These are phyloP conservation scores for Lactarius trivialis DNA, from an alignment of 768 basidiomycete genomes.

Conservation along the genomic window DNA sequence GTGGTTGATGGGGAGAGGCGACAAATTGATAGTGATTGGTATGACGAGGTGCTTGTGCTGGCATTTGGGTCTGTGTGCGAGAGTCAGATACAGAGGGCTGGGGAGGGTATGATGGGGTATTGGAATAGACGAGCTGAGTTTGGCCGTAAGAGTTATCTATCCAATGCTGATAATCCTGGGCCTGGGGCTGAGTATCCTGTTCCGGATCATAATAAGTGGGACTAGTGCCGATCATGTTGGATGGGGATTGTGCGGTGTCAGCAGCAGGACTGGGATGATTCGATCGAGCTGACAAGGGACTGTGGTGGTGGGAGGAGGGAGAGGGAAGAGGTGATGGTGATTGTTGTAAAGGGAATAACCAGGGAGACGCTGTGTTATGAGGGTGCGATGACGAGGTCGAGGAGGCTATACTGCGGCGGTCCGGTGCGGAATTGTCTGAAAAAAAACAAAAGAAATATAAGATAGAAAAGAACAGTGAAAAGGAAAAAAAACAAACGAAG, in stretches of 20 bases:
- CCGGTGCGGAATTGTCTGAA: neutral
- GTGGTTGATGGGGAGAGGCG: neutral
- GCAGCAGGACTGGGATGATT: neutral
- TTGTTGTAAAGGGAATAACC: conserved; percentile 2
- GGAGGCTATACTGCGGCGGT: conserved; percentile 8
- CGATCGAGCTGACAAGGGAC: neutral
- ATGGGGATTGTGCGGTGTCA: neutral
- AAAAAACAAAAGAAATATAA: neutral
- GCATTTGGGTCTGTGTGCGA: neutral
- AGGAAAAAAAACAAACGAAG: conserved; percentile 1
- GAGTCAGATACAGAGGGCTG: neutral
- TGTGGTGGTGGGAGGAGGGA: conserved; percentile 1
- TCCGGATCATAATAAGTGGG: conserved; percentile 24
- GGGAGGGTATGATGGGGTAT: neutral
- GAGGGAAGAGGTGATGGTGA: conserved; percentile 5
- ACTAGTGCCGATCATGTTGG: conserved; percentile 24
- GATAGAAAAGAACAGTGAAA: too few relatives aligned
- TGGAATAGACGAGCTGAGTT: neutral
- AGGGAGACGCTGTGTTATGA: conserved; percentile 1
- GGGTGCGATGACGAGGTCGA: neutral
- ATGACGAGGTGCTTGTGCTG: neutral
- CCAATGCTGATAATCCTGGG: conserved; percentile 17
- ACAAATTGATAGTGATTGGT: conserved; percentile 19
- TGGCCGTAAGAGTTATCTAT: neutral
- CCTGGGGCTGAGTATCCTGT: conserved; percentile 5